Evolutionary conservation across 345 rosid genomes (phyloP).

Genomic region (Brassica nigra): DNA sequence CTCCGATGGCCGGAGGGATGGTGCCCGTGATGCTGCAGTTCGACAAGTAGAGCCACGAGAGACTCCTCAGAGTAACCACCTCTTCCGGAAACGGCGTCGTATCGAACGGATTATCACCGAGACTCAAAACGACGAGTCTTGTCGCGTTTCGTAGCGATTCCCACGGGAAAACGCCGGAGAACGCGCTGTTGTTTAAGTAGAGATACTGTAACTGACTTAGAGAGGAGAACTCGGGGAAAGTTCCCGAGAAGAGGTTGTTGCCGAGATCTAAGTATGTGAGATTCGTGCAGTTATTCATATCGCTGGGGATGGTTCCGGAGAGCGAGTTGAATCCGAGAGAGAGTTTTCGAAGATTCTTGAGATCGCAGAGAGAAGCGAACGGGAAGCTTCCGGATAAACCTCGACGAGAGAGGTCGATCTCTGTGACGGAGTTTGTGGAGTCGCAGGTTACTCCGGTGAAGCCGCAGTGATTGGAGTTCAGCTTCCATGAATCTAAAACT

Average conservation of each 20-base stretch:
- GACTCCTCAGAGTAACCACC: conserved; percentile 50
- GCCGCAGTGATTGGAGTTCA: conserved; percentile 37
- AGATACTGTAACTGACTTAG: conserved; percentile 54
- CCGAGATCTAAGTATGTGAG: conserved; percentile 73
- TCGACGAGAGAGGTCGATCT: conserved; percentile 64
- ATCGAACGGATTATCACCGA: conserved; percentile 68
- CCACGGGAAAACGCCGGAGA: conserved; percentile 78
- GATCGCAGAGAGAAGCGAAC: conserved; percentile 58
- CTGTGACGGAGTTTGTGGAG: conserved; percentile 47
- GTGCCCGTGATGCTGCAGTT: conserved; percentile 63
- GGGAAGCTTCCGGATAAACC: conserved; percentile 53
- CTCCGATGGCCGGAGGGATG: conserved; percentile 65
- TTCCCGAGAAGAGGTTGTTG: conserved; percentile 63
- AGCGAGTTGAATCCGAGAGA: conserved; percentile 68
- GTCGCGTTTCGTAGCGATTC: conserved; percentile 56
- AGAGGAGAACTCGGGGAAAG: conserved; percentile 62
- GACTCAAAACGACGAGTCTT: conserved; percentile 53
- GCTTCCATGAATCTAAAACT: conserved; percentile 58
- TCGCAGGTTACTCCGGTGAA: conserved; percentile 73
- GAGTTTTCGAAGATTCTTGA: conserved; percentile 58
- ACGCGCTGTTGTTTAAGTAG: conserved; percentile 59
- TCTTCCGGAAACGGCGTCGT: conserved; percentile 51
- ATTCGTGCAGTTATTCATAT: conserved; percentile 54
- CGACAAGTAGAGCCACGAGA: conserved; percentile 64
- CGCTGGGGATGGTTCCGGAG: conserved; percentile 44